These are phyloP conservation scores for Suillus lakei DNA, from an alignment of 768 basidiomycete species.

Conservation along the genomic window DNA sequence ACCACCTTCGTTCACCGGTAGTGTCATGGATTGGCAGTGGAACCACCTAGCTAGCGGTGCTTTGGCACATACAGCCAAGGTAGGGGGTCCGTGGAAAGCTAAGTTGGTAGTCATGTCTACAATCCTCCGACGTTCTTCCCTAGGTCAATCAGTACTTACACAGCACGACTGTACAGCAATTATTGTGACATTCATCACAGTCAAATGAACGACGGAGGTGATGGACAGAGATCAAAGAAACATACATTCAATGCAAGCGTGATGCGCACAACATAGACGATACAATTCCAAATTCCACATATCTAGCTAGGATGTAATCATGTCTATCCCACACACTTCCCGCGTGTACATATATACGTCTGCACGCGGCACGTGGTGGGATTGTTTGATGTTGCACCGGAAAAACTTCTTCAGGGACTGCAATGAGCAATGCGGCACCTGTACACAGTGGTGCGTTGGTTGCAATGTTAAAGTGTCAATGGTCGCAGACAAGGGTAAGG, in stretches of 20 bases:
- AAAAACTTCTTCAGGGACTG: conserved; percentile 38
- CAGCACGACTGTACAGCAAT: too few relatives aligned
- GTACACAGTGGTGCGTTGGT: conserved; percentile 32
- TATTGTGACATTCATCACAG: too few relatives aligned
- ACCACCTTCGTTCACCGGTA: conserved; percentile 85
- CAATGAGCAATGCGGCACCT: conserved; percentile 33
- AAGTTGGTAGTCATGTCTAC: conserved; percentile 76
- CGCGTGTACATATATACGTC: not conserved
- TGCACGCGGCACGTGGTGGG: not conserved
- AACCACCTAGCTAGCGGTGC: not conserved
- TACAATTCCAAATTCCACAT: not conserved
- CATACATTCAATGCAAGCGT: too few relatives aligned
- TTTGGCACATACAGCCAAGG: conserved; percentile 62
- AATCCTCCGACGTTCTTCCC: too few relatives aligned
- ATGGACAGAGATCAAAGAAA: too few relatives aligned
- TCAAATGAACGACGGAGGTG: too few relatives aligned
- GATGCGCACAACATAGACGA: too few relatives aligned
- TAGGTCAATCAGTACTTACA: too few relatives aligned
- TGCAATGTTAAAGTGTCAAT: not conserved
- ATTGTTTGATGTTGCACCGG: conserved; percentile 28
- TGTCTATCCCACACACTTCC: not conserved
- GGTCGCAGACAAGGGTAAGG: not conserved
- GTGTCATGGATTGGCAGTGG: conserved; percentile 17
- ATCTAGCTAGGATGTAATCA: not conserved
- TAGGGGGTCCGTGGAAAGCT: conserved; percentile 84